Percentiles rank a stretch among this genome's conserved stretches.
phyloP scores from a whole-genome alignment of 140 eudicot species.

The Oenanthe javanica region DNA sequence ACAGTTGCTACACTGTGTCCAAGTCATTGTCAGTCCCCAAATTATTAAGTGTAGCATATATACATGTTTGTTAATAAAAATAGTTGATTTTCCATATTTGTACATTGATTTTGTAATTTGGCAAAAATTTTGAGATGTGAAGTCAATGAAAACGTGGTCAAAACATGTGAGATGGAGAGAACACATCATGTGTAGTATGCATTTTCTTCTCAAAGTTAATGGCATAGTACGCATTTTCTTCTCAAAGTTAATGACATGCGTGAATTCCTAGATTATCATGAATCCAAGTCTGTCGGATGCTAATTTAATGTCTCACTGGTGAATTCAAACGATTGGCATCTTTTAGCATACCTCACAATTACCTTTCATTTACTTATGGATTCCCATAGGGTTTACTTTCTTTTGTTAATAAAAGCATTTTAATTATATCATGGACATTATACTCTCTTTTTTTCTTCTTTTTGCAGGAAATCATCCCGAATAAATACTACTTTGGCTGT shows the following conservation, averaged over 20 bases:
- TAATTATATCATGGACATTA: too few relatives aligned
- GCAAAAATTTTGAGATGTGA: neutral
- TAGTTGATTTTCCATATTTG: neutral
- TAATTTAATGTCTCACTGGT: neutral
- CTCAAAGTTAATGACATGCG: neutral
- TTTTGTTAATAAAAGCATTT: neutral
- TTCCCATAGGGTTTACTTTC: neutral
- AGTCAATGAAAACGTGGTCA: neutral
- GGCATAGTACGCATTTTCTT: neutral
- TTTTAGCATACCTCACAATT: neutral
- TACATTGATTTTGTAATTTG: neutral
- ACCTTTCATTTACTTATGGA: neutral
- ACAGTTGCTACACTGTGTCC: too few relatives aligned
- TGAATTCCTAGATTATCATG: neutral
- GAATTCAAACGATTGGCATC: neutral
- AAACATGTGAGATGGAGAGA: neutral
- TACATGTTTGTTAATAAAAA: neutral
- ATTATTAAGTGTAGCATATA: too few relatives aligned
- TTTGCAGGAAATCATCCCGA: slow-evolving; percentile 82
- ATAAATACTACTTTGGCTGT: slow-evolving; percentile 90
- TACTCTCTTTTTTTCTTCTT: slow-evolving; percentile 6
- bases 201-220: too few relatives aligned
- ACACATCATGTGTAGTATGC: neutral
- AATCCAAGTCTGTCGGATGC: neutral
- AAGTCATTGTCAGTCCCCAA: too few relatives aligned